These are phyloP conservation scores for Pythium volutum DNA, from an alignment of 352 stramenopile species.

Conservation along the genomic window DNA sequence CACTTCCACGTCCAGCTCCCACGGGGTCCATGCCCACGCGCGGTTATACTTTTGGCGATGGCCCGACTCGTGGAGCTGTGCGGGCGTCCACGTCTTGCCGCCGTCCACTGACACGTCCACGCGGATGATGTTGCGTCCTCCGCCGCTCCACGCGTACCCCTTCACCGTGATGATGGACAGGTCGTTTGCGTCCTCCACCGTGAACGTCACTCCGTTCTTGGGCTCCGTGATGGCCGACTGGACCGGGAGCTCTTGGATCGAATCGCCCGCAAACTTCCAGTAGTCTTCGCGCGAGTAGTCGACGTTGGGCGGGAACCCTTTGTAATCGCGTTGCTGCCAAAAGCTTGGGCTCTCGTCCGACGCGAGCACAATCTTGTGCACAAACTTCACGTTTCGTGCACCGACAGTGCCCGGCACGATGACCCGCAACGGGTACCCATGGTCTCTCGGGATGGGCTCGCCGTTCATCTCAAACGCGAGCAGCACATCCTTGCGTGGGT, in stretches of 20 bases:
- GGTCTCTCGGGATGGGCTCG: slow-evolving; percentile 89
- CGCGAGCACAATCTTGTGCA: slow-evolving; percentile 89
- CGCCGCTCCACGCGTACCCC: slow-evolving; percentile 94
- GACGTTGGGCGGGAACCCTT: slow-evolving; percentile 81
- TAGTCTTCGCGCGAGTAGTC: slow-evolving; percentile 85
- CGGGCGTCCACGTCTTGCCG: slow-evolving; percentile 91
- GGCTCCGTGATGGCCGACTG: slow-evolving; percentile 90
- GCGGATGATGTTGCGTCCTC: slow-evolving; percentile 93
- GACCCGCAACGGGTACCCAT: slow-evolving; percentile 95
- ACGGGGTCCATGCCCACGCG: slow-evolving; percentile 96
- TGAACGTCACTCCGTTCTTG: slow-evolving; percentile 44
- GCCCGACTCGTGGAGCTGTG: slow-evolving; percentile 82
- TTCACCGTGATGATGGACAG: slow-evolving; percentile 86
- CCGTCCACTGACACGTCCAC: slow-evolving; percentile 95
- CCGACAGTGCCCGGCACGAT: slow-evolving; percentile 95
- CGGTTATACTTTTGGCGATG: slow-evolving; percentile 87
- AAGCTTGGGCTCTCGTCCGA: slow-evolving; percentile 84
- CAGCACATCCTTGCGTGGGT: slow-evolving; percentile 94
- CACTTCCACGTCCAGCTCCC: slow-evolving; percentile 92
- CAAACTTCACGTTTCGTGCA: slow-evolving; percentile 97
- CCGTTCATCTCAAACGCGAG: slow-evolving; percentile 99
- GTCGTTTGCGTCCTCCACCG: slow-evolving; percentile 54
- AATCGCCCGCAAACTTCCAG: slow-evolving; percentile 81
- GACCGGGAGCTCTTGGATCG: slow-evolving; percentile 91
- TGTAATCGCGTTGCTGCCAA: slow-evolving; percentile 93